Conservation (phyloP, 305 asterid genomes). For the Fraxinus sp. region DNA sequence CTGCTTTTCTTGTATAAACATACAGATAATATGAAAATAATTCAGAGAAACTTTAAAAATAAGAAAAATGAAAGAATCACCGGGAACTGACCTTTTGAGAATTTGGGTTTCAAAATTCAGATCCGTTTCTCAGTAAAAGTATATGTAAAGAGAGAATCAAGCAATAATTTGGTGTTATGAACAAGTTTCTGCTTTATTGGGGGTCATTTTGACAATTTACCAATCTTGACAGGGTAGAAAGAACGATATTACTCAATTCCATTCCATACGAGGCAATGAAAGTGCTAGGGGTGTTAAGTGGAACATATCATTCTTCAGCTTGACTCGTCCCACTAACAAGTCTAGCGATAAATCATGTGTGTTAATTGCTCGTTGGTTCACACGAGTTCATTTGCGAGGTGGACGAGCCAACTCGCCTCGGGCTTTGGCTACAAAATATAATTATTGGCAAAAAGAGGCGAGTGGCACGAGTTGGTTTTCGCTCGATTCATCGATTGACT, state of each 20-base stretch:
- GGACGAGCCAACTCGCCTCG: neutral
- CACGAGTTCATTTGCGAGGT: neutral
- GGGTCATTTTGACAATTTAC: neutral
- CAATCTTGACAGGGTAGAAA: neutral
- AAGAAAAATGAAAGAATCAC: neutral
- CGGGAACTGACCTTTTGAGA: conserved; percentile 15
- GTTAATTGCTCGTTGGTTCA: neutral
- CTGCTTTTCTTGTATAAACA: neutral
- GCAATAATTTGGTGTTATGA: neutral
- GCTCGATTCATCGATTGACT: no score
- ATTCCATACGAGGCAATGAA: neutral
- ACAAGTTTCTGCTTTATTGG: neutral
- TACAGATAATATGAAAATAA: conserved; percentile 8
- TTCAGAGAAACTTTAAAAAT: neutral
- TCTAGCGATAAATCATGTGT: neutral
- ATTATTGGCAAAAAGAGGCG: no score
- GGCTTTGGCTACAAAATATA: neutral
- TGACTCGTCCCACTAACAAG: neutral
- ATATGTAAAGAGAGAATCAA: conserved; percentile 1
- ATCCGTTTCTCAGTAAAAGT: neutral
- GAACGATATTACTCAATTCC: neutral
- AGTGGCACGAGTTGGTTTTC: no score
- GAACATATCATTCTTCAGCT: neutral
- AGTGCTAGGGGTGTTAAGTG: neutral
- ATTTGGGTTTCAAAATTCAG: neutral